A percentile compares a stretch with the other conserved stretches of the same genome.
Evolutionary conservation across 208 protist genomes (phyloP).

Genomic region (Phytomonas sp.): DNA sequence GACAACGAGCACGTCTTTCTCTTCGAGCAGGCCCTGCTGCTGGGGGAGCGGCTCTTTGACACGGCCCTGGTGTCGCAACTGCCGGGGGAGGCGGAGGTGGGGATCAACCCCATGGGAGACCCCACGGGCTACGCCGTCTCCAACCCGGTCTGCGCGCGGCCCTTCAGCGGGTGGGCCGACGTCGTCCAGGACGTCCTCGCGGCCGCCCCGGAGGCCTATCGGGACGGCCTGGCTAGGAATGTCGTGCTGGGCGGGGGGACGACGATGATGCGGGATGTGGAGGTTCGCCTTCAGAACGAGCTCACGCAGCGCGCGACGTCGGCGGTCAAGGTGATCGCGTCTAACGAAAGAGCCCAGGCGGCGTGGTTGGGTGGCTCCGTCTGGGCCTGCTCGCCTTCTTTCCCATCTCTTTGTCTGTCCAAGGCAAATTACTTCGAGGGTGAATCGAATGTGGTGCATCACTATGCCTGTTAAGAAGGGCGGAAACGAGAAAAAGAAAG

Average conservation of each 20-base stretch:
- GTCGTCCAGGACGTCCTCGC: slow-evolving; percentile 44
- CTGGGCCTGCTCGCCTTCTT: slow-evolving; percentile 60
- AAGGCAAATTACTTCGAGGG: slow-evolving; percentile 83
- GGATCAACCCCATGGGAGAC: slow-evolving; percentile 15
- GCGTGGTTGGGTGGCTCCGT: slow-evolving; percentile 87
- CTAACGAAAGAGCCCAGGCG: slow-evolving; percentile 60
- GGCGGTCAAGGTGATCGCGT: slow-evolving; percentile 53
- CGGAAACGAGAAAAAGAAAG: not conserved
- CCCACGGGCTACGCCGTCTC: slow-evolving; percentile 33
- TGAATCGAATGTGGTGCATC: slow-evolving; percentile 54
- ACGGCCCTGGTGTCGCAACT: slow-evolving; percentile 26
- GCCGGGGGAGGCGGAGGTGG: slow-evolving; percentile 29
- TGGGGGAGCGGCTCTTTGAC: slow-evolving; percentile 86
- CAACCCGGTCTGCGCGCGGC: slow-evolving; percentile 18
- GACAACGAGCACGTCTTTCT: slow-evolving; percentile 85
- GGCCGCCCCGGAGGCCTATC: slow-evolving; percentile 24
- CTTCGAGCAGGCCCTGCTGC: slow-evolving; percentile 60
- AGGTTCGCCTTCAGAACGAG: slow-evolving; percentile 73
- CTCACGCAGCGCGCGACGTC: slow-evolving; percentile 22
- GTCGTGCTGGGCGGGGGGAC: slow-evolving; percentile 93
- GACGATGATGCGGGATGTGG: slow-evolving; percentile 70
- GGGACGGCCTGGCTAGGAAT: slow-evolving; percentile 65
- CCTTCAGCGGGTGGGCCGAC: slow-evolving; percentile 35
- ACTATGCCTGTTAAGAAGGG: slow-evolving; percentile 33
- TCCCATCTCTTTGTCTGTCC: slow-evolving; percentile 54